Evolutionary conservation across 2,329 filamentous ascomycete genomes (phyloP), one percentile per base, ranked within the genome.

Genomic region (Clathrospora elynae): DNA sequence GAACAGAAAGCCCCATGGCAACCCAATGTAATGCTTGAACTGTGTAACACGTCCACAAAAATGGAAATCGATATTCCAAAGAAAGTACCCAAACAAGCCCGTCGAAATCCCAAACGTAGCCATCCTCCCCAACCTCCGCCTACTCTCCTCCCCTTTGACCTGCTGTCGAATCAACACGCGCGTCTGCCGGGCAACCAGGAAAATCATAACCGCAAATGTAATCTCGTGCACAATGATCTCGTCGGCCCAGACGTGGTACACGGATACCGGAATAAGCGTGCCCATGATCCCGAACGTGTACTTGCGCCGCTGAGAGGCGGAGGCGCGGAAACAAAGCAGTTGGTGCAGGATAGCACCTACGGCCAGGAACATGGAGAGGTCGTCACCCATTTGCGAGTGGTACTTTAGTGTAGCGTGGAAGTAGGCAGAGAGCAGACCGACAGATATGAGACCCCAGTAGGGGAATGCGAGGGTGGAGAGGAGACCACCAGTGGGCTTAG

Each of bases 41-140:
- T 51, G 45, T 2, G 79, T 75, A 16, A 84, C 67, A 45, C 74
- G 59, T 0, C 63, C 59, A 53, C 82, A 85, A 9, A 73, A 68
- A 53, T 79, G 73, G 7, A 78, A 73, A 31, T 84, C 81, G 11
- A 84, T 72, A 35, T 79, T 75, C 81, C 81, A 84, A 16, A 84
- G 60, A 7, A 73, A 54, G 49, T 79, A 83, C 1, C 74, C 60
- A 33, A 77, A 73, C 35, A 79, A 78, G 0, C 74, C 60, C 20
- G 74, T 71, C 4, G 77, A 53, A 7, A 59, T 53, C 0, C 66
- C 68, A 37, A 64, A 55, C 6, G 50, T 62, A 19, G 62, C 62
- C 51, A 70, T 45, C 2, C 24, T 47, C 1, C 51, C 46, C 35
- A 70, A 32, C 19, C 53, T 49, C 43, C 52, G 58, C 38, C 49